Evolutionary conservation across 306 rosid genomes (phyloP).

Genomic region (Ziziphus jujuba): DNA sequence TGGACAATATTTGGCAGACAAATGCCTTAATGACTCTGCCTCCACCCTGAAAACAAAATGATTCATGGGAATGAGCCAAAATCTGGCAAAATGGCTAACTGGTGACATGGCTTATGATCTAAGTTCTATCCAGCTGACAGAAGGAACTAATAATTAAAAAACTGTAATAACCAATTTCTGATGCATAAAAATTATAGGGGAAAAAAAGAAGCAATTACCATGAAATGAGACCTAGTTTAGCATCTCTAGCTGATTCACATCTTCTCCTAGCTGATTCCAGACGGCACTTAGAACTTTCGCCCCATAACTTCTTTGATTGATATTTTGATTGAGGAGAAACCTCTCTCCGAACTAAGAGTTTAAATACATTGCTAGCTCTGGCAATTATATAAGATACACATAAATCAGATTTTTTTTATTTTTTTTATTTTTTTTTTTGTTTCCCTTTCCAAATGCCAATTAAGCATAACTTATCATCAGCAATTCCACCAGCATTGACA

Average conservation of each 20-base stretch:
- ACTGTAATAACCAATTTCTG: neutral
- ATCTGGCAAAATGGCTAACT: neutral
- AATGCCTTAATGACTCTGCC: constrained; percentile 70
- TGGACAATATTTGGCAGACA: constrained; percentile 88
- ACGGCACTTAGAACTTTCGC: constrained; percentile 27
- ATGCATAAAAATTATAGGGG: neutral
- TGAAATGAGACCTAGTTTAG: constrained; percentile 50
- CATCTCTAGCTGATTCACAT: constrained; percentile 40
- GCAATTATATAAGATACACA: constrained; percentile 11
- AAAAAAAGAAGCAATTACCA: constrained; percentile 35
- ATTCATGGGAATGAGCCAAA: constrained; percentile 11
- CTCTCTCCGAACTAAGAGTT: constrained; percentile 51
- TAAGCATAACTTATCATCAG: neutral
- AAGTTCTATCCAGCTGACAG: neutral
- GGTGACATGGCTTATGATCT: neutral
- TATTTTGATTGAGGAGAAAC: constrained; percentile 42
- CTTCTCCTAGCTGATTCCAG: constrained; percentile 27
- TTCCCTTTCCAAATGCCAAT: neutral
- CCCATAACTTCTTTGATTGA: constrained; percentile 36
- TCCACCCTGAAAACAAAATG: constrained; percentile 42
- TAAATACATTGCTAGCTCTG: constrained; percentile 49
- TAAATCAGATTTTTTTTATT: constrained; percentile 5
- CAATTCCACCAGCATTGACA: neutral
- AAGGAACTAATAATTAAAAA: neutral
- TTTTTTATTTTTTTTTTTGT: no score